Conservation (phyloP, 78 protist genomes). For the Tieghemostelium lacteum region DNA sequence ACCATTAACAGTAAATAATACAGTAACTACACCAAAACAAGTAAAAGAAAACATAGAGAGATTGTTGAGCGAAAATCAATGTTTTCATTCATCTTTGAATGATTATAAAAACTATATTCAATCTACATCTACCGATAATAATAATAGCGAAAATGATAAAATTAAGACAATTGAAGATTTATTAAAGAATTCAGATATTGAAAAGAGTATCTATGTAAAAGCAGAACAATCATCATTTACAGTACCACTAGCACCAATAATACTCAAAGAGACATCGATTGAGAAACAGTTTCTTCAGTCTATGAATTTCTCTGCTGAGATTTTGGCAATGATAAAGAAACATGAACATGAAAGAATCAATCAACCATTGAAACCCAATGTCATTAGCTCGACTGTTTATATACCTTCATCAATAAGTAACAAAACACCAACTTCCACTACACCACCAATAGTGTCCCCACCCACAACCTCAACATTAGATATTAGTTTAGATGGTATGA, state of each 20-base stretch:
- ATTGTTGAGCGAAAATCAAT: neutral
- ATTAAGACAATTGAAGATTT: conserved; percentile 18
- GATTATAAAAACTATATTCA: neutral
- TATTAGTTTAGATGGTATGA: conserved; percentile 23
- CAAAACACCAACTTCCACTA: neutral
- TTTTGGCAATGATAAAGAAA: conserved; percentile 14
- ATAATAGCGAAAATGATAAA: neutral
- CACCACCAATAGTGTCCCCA: neutral
- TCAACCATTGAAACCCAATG: conserved; percentile 55
- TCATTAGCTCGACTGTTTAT: neutral
- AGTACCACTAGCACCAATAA: conserved; percentile 46
- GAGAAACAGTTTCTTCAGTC: conserved; percentile 43
- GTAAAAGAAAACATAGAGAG: conserved; percentile 16
- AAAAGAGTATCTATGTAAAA: conserved; percentile 21
- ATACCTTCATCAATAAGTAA: neutral
- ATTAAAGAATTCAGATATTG: conserved; percentile 10
- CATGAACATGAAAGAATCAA: conserved; percentile 38
- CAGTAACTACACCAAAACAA: conserved; percentile 2
- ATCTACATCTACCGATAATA: neutral
- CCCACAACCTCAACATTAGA: neutral
- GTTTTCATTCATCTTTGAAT: neutral
- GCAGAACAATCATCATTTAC: conserved; percentile 40
- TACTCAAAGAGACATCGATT: conserved; percentile 21
- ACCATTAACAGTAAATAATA: neutral
- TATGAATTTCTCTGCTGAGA: conserved; percentile 7